Evolutionary conservation across 257 asterid species (phyloP), one percentile per base, ranked within the genome.

Genomic region (Solanum etuberosum): DNA sequence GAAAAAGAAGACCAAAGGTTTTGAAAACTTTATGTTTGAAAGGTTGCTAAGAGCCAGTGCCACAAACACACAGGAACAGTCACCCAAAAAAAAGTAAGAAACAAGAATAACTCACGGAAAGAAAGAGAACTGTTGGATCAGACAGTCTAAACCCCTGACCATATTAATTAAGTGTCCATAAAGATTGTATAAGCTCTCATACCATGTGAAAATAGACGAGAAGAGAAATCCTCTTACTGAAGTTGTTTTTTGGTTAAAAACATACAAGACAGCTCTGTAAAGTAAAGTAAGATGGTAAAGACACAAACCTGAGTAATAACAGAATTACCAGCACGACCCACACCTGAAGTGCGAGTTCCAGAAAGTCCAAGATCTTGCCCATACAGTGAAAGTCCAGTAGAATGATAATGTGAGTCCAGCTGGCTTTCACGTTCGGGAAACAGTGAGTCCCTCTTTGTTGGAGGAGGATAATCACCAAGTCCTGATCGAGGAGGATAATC

Each of bases 281-380:
- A 18, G 68, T 48, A 81, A 81, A 48, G 68, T 9, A 20, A 32
- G 42, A 31, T 29, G 68, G 12, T 81, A 81, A 46, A 81, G 85
- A 18, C 42, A 70, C 92, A 88, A 77, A 96, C 99, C 99, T 95
- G 97, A 85, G 99, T 96, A 38, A 96, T 94, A 84, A 95, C 85
- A 54, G 97, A 97, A 74, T 93, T 81, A 27, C 85, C 95, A 86
- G 96, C 32, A 85, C 93, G 96, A 68, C 92, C 92, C 63, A 89
- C 70, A 61, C 90, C 87, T 37, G 97, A 92, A 85, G 93, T 70
- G 86, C 92, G 95, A 86, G 88, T 88, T 83, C 93, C 96, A 51
- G 90, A 84, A 81, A 91, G 91, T 83, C 92, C 94, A 89, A 91
- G 92, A 86, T 92, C 98, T 86, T 93, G 90, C 83, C 94, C 95